phyloP scores from a whole-genome alignment of 768 basidiomycete genomes.

The Mycena vitilis region DNA sequence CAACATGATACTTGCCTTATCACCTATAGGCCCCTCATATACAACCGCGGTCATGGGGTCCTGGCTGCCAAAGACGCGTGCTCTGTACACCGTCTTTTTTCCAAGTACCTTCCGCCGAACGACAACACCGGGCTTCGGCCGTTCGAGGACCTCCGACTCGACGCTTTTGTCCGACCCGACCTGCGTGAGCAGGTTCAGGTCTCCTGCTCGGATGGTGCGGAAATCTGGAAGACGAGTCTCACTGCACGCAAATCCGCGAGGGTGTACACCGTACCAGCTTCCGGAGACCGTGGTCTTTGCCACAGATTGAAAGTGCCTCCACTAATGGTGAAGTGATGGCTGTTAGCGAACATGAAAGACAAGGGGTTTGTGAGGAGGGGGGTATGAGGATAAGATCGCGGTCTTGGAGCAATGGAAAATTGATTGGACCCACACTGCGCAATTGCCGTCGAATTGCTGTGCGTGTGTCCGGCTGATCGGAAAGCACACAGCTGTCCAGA shows the following conservation, averaged over 20 bases:
- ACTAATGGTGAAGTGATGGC: neutral
- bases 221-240: neutral
- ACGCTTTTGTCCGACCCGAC: neutral
- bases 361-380: too few relatives aligned
- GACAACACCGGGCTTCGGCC: neutral
- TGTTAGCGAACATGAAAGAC: neutral
- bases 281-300: neutral
- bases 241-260: too few relatives aligned
- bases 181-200: neutral
- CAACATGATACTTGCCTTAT: neutral
- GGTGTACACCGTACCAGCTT: too few relatives aligned
- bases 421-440: too few relatives aligned
- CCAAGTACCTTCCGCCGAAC: neutral
- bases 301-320: neutral
- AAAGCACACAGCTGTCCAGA: too few relatives aligned
- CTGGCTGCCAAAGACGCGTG: conserved; percentile 1
- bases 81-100: neutral
- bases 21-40: neutral
- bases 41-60: neutral
- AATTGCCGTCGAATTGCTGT: too few relatives aligned
- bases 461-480: too few relatives aligned
- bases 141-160: neutral
- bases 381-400: too few relatives aligned
- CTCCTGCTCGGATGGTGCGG: neutral
- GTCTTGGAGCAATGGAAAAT: too few relatives aligned